Conservation (phyloP, 768 basidiomycete genomes). For the Calocybe cyanea region DNA sequence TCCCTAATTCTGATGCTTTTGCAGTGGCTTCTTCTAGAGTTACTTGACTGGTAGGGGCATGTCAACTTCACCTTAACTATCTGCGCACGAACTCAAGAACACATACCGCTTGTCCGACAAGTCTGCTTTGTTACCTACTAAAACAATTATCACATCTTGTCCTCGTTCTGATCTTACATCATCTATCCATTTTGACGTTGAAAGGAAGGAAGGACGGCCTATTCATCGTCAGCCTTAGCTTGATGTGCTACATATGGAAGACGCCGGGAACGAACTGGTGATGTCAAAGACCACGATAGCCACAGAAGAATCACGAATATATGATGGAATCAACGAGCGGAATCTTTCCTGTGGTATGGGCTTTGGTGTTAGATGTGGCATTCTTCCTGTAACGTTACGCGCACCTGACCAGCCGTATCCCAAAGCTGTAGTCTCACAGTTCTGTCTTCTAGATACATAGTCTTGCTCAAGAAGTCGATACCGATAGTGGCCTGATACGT, state of each 20-base stretch:
- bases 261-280: conserved; percentile 66
- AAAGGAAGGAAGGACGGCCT: conserved; percentile 98
- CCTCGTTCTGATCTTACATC: conserved; percentile 97
- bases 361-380: conserved; percentile 6
- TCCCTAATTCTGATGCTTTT: conserved; percentile 83
- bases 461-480: conserved; percentile 99
- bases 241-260: conserved; percentile 2
- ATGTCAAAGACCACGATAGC: conserved; percentile 99
- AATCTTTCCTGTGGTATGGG: conserved; percentile 76
- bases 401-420: conserved; percentile 96
- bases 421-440: conserved; percentile 96
- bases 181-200: conserved; percentile 99
- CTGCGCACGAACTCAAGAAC: conserved; percentile 2
- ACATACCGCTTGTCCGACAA: conserved; percentile 94
- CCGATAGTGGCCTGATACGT: conserved; percentile 98
- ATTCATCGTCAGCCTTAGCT: conserved; percentile 3
- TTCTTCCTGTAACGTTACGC: not conserved
- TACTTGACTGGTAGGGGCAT: conserved; percentile 74
- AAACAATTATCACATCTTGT: conserved; percentile 95
- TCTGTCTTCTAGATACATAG: conserved; percentile 98
- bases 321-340: conserved; percentile 94
- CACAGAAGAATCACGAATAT: conserved; percentile 97
- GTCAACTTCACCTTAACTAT: too few species aligned
- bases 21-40: conserved; percentile 95
- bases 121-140: conserved; percentile 99